Base-by-base conservation (phyloP, 306 rosid genomes). In the Medicago lupulina region DNA sequence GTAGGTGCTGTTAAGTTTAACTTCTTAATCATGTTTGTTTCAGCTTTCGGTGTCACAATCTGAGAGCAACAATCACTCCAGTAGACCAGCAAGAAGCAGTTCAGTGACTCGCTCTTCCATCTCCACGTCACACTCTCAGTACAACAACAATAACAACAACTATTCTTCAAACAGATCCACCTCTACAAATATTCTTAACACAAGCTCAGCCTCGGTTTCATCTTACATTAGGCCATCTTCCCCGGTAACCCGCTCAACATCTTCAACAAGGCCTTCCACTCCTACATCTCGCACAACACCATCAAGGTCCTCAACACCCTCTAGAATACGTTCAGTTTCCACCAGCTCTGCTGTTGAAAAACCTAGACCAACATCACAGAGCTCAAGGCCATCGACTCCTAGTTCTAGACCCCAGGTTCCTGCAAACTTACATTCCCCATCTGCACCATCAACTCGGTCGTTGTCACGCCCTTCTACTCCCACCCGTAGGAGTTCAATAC, bases 131-230 rank as follows among this genome's bases (percentile, higher is more conserved):
- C 82, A 89, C 68, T 88, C 96, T 47, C 86, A 88, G 66, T 87
- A 87, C 77, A 87, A 85, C 78, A 78, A 80, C 77, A 87, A 85
- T 77, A 78, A 80, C 81, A 78, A 80, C 82, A 78, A 80, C 76
- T 86, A 85, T 66, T 86, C 99, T 76, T 85, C 97, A 73, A 95
- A 87, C 83, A 89, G 97, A 86, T 67, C 86, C 76, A 74, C 87
- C 75, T 84, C 89, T 43, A 80, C 89, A 54, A 61, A 88, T 38
- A 46, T 95, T 81, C 97, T 95, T 28, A 95, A 90, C 86, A 95
- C 97, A 59, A 95, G 97, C 85, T 95, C 99, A n/a, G 90, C 89
- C 75, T 95, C 99, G n/a, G 93, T 95, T 71, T 87, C 99, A 55
- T 95, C 99, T 70, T 95, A 90, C 81, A 85, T 84, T 8, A 78